These are phyloP conservation scores for Leccinellum rugosiceps DNA, from an alignment of 768 basidiomycete genomes.

Conservation along the genomic window DNA sequence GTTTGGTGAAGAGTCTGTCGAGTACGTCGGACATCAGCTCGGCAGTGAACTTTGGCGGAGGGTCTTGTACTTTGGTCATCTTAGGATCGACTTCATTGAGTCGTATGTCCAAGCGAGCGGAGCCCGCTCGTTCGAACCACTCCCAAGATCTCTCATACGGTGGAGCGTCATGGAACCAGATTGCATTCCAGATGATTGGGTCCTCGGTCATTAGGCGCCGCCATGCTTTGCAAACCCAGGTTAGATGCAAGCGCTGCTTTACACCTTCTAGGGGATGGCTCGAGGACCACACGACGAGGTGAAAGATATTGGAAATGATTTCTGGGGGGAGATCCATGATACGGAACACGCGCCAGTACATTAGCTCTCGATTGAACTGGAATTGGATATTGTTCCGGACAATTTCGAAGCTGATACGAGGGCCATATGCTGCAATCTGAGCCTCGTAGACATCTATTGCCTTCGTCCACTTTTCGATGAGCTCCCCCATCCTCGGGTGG, in stretches of 20 bases:
- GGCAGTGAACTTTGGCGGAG: conserved; percentile 34
- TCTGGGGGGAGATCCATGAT: conserved; percentile 64
- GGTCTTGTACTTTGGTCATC: conserved; percentile 23
- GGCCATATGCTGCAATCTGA: conserved; percentile 19
- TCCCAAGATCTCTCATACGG: conserved; percentile 49
- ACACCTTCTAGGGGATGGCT: conserved; percentile 35
- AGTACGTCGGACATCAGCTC: conserved; percentile 48
- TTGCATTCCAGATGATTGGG: conserved; percentile 57
- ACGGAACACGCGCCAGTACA: conserved; percentile 46
- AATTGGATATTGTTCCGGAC: conserved; percentile 17
- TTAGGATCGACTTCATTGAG: conserved; percentile 44
- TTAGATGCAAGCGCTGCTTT: conserved; percentile 44
- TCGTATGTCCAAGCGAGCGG: conserved; percentile 56
- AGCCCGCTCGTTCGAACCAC: conserved; percentile 57
- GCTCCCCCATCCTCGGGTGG: conserved; percentile 1
- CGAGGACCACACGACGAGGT: conserved; percentile 54
- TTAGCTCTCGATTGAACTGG: conserved; percentile 20
- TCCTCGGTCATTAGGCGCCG: conserved; percentile 47
- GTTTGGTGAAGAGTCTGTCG: conserved; percentile 46
- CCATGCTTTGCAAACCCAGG: conserved; percentile 60
- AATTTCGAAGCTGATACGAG: conserved; percentile 10
- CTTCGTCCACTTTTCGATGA: conserved; percentile 13
- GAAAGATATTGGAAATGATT: conserved; percentile 63
- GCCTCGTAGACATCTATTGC: conserved; percentile 15
- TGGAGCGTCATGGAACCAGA: conserved; percentile 57